Evolutionary conservation across 805 yeast species (phyloP), one percentile per base, ranked within the genome.

Genomic region (Metschnikowia peoriensis): DNA sequence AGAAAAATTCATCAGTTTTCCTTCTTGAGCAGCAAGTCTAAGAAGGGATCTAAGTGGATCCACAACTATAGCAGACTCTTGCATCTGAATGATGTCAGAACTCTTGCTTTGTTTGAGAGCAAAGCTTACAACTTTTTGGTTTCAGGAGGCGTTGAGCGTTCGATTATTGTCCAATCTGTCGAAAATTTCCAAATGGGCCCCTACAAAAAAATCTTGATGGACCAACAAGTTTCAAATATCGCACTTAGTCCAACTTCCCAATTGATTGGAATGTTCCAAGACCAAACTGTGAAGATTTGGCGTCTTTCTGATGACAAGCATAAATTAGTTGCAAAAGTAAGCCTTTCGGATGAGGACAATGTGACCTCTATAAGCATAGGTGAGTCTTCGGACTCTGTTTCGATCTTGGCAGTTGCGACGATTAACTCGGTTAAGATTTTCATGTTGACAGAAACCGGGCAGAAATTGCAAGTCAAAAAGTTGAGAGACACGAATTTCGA

Each of bases 11-110:
- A 83, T 64, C 87, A 85, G 62, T 89, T 86, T 68, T 75, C 78
- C 54, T 69, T 78, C 48, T 75, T 86, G 51, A 62, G 61, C 22
- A 58, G 56, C 47, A 65, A 63, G 44, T 55, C 58, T 15, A 52
- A 61, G 16, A 66, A 66, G 37, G 53, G 55, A 7, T 56, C 71
- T 40, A 83, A 84, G 64, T 93, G 98, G 98, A 81, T 87, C 15
- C 85, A 83, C 61, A 78, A 84, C 56, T 80, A 84, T 49, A 89
- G 85, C 67, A 79, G 97, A 63, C 76, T 93, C 49, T 76, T 91
- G 55, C 98, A 94, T 67, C 82, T 94, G 39, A 85, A 88, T 65
- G 98, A 92, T 68, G 83, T 92, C 38, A 83, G 97, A 64, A 75
- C 94, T 1, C 80, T 92, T 79, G 71, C 85, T 1, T 72, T 85